Base-by-base conservation (phyloP, 257 asterid genomes). In the Solanum rostratum region DNA sequence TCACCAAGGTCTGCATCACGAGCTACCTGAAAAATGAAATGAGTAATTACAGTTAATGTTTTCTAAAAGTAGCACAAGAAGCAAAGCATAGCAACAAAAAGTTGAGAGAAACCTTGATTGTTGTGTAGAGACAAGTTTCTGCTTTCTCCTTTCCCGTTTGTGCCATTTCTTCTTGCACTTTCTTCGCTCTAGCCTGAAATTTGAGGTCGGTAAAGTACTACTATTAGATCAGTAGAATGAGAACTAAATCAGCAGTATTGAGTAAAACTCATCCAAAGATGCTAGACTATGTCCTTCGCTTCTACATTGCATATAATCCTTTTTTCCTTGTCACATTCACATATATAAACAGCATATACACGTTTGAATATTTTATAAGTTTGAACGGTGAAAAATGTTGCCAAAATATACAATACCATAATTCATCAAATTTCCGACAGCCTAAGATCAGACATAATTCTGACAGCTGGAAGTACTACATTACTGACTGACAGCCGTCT, bases 261-360 rank as follows among this genome's bases (percentile, higher is more conserved):
- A 53, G 16, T 10, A 85, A 30, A 39, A 82, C 89, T 84, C 91
- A 92, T 95, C 93, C 96, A 85, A 22, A 93, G 91, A 88, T 93
- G 96, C 86, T 90, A 93, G 53, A 94, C 5, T 33, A 33, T 33
- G 86, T 92, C 95, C 89, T 92, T 92, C 90, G 92, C 97, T 84
- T 91, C 97, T 81, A 93, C 95, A 74, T 88, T 89, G 85, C 95
- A 92, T 85, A 92, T 89, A 84, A 93, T 92, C 81, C 37, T 0
- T 33, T 7, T 63, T 69, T 90, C 97, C 89, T 85, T 74, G 87
- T 93, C 97, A 70, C 91, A 88, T 86, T 93, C 97, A 85, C 95
- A 91, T 88, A 92, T 90, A 84, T 93, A 93, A 83, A 93, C 97
- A 78, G 95, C 94, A 93, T 93, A 84, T 92, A 92, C 10, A 95